These are phyloP conservation scores for Ceratobasidium sp. DNA, from an alignment of 1,284 basidiomycete genomes.

Conservation along the genomic window DNA sequence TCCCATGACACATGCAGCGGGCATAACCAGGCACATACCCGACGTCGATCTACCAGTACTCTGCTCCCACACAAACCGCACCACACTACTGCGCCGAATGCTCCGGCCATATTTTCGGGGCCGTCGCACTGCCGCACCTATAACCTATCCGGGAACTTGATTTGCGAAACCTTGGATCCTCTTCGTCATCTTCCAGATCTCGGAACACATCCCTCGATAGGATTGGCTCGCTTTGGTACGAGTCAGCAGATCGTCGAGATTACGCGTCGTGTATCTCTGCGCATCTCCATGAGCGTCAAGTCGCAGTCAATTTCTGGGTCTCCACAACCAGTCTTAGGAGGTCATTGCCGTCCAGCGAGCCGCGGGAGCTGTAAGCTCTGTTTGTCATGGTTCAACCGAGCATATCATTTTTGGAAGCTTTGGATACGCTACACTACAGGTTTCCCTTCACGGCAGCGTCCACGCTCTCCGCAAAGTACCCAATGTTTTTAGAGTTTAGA, in stretches of 20 bases:
- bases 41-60: neutral
- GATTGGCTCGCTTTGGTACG: neutral
- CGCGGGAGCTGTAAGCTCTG: too few species aligned
- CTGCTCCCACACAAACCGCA: neutral
- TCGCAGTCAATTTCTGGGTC: too few species aligned
- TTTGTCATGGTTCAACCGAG: neutral
- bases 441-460: conserved; percentile 82
- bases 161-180: neutral
- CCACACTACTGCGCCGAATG: neutral
- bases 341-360: too few species aligned
- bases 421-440: neutral
- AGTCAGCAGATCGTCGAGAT: neutral
- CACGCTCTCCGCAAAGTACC: conserved; percentile 88
- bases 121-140: neutral
- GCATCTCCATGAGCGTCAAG: neutral
- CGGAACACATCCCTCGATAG: neutral
- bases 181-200: neutral
- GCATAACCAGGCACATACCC: neutral
- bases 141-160: neutral
- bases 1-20: neutral
- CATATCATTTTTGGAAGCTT: neutral
- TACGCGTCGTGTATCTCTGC: neutral
- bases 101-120: neutral
- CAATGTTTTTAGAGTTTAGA: conserved; percentile 87
- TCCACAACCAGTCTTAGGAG: too few species aligned